Conservation (phyloP, 495 filamentous ascomycete species). For the Astrothelium macrocarpum region DNA sequence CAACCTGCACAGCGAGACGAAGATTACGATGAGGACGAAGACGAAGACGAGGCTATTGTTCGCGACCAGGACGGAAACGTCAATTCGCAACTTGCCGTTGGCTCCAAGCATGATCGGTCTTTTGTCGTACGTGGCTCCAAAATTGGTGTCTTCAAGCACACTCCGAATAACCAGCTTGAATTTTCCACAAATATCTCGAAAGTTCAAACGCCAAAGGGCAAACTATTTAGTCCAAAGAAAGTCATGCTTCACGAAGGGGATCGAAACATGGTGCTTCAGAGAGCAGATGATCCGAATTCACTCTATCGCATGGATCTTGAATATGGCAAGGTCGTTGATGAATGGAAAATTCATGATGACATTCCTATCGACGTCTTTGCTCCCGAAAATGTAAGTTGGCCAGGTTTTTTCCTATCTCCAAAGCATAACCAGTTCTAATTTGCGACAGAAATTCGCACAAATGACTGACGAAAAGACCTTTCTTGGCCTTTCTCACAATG, state of each 20-base stretch:
- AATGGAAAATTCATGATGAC: conserved; percentile 99
- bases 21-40: conserved; percentile 86
- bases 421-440: conserved; percentile 24
- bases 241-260: conserved; percentile 97
- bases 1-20: conserved; percentile 60
- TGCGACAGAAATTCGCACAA: conserved; percentile 77
- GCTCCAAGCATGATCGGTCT: conserved; percentile 93
- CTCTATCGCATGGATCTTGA: conserved; percentile 98
- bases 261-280: conserved; percentile 85
- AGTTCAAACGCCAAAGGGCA: conserved; percentile 79
- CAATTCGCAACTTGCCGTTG: conserved; percentile 94
- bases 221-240: conserved; percentile 87
- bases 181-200: conserved; percentile 98
- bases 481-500: conserved; percentile 82
- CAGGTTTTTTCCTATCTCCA: conserved; percentile 10
- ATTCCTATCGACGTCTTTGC: conserved; percentile 84
- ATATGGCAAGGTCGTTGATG: conserved; percentile 96
- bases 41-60: conserved; percentile 69
- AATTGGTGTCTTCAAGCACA: conserved; percentile 98
- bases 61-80: conserved; percentile 66
- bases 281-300: conserved; percentile 72
- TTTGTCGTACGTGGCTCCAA: conserved; percentile 95
- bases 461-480: conserved; percentile 95
- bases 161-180: conserved; percentile 79
- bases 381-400: conserved; percentile 61